Conservation (phyloP, 345 rosid genomes). For the Citrus unshiu region DNA sequence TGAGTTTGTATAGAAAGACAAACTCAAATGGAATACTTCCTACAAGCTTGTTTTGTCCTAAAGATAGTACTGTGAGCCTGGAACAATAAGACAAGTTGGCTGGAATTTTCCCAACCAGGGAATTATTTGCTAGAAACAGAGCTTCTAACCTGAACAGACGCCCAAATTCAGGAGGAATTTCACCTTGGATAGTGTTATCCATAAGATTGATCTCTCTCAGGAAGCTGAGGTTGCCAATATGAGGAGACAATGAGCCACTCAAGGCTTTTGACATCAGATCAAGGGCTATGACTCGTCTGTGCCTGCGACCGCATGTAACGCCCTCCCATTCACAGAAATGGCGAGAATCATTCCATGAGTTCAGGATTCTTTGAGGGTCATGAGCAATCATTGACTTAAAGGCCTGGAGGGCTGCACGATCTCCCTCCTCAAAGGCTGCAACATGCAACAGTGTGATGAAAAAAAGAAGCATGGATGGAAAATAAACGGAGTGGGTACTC, state of each 20-base stretch:
- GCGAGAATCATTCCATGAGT: conserved; percentile 25
- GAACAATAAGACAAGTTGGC: conserved; percentile 7
- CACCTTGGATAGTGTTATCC: no score
- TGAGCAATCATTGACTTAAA: background rate
- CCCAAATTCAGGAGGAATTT: background rate
- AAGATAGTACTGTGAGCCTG: background rate
- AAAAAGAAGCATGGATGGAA: no score
- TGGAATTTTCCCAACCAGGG: conserved; percentile 16
- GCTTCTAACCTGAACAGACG: background rate
- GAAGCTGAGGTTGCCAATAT: no score
- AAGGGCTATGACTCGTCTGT: conserved; percentile 19
- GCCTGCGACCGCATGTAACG: conserved; percentile 20
- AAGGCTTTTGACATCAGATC: conserved; percentile 8
- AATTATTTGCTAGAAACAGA: background rate
- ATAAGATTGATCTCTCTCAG: no score
- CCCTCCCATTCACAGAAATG: conserved; percentile 27
- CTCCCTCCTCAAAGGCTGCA: background rate
- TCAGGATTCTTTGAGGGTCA: conserved; percentile 1
- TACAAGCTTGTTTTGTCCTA: background rate
- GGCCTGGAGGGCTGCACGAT: background rate
- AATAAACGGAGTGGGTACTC: no score
- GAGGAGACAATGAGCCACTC: conserved; percentile 4
- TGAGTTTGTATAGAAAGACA: background rate
- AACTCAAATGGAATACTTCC: conserved; percentile 16
- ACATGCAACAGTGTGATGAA: no score